Evolutionary conservation across 768 basidiomycete species (phyloP).

Genomic region (Tephrocybe sp.): DNA sequence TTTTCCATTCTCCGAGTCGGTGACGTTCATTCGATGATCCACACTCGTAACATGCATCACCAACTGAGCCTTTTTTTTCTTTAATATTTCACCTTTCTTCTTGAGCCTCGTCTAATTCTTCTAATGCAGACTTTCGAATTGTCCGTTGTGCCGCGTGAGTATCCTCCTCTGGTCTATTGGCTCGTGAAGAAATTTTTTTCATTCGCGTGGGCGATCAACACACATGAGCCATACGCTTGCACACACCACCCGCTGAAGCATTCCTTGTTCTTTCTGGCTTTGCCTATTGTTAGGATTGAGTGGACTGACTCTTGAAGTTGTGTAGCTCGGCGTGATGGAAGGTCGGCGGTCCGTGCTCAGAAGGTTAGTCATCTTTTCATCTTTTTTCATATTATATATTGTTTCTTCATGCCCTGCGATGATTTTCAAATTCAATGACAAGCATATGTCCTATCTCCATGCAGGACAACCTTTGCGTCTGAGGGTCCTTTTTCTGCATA

Average conservation of each 20-base stretch:
- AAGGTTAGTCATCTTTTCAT: conserved; percentile 10
- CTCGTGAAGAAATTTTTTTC: conserved; percentile 33
- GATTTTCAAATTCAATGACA: conserved; percentile 48
- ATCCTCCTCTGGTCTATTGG: background rate
- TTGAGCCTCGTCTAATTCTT: background rate
- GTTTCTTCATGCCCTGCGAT: conserved; percentile 41
- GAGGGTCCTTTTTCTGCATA: conserved; percentile 31
- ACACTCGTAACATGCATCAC: conserved; percentile 79
- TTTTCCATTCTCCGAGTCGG: conserved; percentile 69
- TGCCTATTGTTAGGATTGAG: background rate
- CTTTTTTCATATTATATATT: background rate
- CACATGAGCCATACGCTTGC: conserved; percentile 36
- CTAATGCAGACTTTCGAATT: too few relatives aligned
- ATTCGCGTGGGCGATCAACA: conserved; percentile 34
- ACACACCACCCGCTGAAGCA: conserved; percentile 45
- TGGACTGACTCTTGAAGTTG: background rate
- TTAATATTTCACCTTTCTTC: background rate
- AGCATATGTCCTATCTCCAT: conserved; percentile 76
- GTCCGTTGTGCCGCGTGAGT: conserved; percentile 8
- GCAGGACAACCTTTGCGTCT: conserved; percentile 55
- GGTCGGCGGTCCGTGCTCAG: background rate
- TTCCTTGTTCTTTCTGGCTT: background rate
- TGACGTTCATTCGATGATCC: conserved; percentile 70
- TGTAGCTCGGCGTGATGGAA: background rate
- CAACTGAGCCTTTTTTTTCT: conserved; percentile 43